Evolutionary conservation across 805 yeast species (phyloP).

Genomic region (Kuraishia hungarica): DNA sequence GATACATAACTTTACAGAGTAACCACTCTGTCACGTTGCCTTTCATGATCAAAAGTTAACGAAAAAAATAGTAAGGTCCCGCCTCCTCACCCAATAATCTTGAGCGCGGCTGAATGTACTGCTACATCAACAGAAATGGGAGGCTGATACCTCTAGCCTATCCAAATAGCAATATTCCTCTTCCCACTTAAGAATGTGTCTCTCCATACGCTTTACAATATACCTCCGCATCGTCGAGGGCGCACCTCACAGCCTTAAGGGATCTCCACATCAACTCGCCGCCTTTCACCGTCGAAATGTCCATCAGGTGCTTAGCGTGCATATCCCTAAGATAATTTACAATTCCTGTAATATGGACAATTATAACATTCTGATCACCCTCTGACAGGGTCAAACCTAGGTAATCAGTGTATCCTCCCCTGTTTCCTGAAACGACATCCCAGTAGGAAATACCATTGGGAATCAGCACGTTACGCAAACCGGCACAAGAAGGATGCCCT

Average conservation of each 20-base stretch:
- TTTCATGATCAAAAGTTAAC: too few relatives aligned
- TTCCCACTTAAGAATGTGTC: constrained; percentile 4
- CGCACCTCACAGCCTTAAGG: constrained; percentile 22
- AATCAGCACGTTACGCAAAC: constrained; percentile 28
- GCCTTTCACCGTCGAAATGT: constrained; percentile 2
- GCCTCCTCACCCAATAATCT: too few relatives aligned
- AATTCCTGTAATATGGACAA: constrained; percentile 25
- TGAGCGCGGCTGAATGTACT: too few relatives aligned
- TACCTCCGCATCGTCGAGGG: constrained; percentile 16
- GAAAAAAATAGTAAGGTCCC: too few relatives aligned
- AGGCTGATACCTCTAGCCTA: too few relatives aligned
- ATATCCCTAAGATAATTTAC: constrained; percentile 11
- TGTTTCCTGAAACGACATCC: constrained; percentile 10
- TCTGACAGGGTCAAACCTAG: constrained; percentile 27
- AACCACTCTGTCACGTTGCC: too few relatives aligned
- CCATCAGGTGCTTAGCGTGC: constrained; percentile 4
- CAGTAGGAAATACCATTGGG: constrained; percentile 39
- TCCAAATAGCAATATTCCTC: too few relatives aligned
- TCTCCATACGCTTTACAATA: constrained; percentile 23
- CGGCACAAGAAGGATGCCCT: constrained; percentile 13
- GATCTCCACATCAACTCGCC: constrained; percentile 5
- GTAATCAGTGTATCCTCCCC: constrained; percentile 13
- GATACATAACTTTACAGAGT: too few relatives aligned
- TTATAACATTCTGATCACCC: constrained; percentile 27
- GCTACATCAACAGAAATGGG: too few relatives aligned